A percentile compares a stretch with the other conserved stretches of the same genome.
phyloP scores from a whole-genome alignment of 345 rosid species.

The Brassica napus region DNA sequence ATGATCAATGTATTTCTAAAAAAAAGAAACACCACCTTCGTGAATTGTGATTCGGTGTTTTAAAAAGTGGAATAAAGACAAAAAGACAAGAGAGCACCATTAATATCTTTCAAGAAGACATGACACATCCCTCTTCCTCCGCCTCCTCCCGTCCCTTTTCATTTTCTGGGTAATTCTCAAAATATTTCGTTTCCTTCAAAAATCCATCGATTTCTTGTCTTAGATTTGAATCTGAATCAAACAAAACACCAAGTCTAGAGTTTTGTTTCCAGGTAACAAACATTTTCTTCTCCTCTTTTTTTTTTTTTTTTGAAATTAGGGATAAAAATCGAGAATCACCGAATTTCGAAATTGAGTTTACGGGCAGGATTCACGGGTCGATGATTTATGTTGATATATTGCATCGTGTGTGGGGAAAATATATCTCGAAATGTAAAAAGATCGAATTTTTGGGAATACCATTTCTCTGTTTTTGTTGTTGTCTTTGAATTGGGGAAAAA shows the following conservation, averaged over 20 bases:
- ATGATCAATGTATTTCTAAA: background rate
- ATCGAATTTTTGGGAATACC: slow-evolving; percentile 14
- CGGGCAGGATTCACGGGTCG: slow-evolving; percentile 18
- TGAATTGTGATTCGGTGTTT: background rate
- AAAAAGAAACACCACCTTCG: background rate
- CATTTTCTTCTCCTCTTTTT: background rate
- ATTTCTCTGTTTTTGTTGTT: background rate
- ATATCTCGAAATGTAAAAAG: background rate
- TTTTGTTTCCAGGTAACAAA: slow-evolving; percentile 25
- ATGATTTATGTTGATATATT: background rate
- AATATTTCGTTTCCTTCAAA: background rate
- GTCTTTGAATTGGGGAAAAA: slow-evolving; percentile 15
- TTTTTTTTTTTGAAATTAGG: slow-evolving; percentile 8
- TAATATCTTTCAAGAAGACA: slow-evolving; percentile 43
- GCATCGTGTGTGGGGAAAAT: background rate
- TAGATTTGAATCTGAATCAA: slow-evolving; percentile 16
- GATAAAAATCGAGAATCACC: slow-evolving; percentile 1
- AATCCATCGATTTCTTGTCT: background rate
- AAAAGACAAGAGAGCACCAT: slow-evolving; percentile 39
- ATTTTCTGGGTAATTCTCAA: slow-evolving; percentile 1
- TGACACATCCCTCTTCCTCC: slow-evolving; percentile 29
- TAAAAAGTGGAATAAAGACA: slow-evolving; percentile 38
- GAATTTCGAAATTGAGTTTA: slow-evolving; percentile 4
- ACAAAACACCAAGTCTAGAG: background rate
- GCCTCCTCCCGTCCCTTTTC: slow-evolving; percentile 26